phyloP scores from a whole-genome alignment of 306 rosid species.

The Senna siamea region DNA sequence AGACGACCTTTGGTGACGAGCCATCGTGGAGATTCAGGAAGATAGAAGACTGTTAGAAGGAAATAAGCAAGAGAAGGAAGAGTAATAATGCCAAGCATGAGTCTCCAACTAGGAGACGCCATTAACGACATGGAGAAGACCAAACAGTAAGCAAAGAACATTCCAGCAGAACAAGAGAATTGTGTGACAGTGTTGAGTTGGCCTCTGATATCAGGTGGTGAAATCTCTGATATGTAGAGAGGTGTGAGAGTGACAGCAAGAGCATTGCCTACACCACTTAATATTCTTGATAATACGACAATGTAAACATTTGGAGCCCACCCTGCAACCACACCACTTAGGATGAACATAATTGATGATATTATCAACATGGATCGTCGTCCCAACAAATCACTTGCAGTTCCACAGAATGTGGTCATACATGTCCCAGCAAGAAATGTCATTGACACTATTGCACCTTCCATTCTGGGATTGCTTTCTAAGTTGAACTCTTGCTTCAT shows the following conservation, averaged over 20 bases:
- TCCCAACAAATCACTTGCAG: constrained; percentile 70
- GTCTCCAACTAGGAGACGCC: constrained; percentile 75
- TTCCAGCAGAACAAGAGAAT: constrained; percentile 75
- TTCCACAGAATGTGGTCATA: constrained; percentile 74
- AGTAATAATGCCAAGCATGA: constrained; percentile 79
- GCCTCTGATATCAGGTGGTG: constrained; percentile 95
- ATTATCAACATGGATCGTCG: constrained; percentile 76
- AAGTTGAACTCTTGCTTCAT: constrained; percentile 76
- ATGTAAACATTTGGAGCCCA: constrained; percentile 76
- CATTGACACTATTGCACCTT: constrained; percentile 84
- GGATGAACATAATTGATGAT: constrained; percentile 65
- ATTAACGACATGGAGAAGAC: constrained; percentile 76
- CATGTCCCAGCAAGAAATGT: constrained; percentile 82
- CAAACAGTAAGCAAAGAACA: constrained; percentile 84
- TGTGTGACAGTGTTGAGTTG: constrained; percentile 75
- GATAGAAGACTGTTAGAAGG: constrained; percentile 54
- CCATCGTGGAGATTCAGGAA: constrained; percentile 98
- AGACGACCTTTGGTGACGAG: constrained; percentile 90
- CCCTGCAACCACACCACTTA: constrained; percentile 67
- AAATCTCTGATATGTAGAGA: constrained; percentile 91
- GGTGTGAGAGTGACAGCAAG: constrained; percentile 73
- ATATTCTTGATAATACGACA: constrained; percentile 64
- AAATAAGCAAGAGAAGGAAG: constrained; percentile 74
- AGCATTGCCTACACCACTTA: constrained; percentile 74
- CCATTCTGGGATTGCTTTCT: constrained; percentile 69